Percentiles rank a stretch among this genome's conserved stretches.
phyloP scores from a whole-genome alignment of 768 basidiomycete species.

The Pleurotus tuber-regium region DNA sequence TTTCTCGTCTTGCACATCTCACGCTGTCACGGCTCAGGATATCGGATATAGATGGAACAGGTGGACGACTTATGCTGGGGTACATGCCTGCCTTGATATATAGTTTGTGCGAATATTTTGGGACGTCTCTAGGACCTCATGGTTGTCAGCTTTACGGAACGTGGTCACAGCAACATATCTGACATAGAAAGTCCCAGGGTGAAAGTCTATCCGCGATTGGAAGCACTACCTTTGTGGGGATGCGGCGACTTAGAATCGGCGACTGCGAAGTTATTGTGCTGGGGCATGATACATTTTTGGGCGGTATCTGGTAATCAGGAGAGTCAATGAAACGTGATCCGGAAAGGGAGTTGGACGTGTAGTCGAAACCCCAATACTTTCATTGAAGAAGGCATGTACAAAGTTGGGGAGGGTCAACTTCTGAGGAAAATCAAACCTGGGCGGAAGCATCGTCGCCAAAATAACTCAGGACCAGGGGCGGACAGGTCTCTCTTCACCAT shows the following conservation, averaged over 20 bases:
- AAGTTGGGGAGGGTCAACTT: background rate
- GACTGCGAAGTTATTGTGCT: constrained; percentile 35
- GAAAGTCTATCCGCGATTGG: constrained; percentile 48
- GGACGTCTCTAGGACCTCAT: too few relatives aligned
- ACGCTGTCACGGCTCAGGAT: constrained; percentile 47
- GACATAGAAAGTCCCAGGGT: constrained; percentile 29
- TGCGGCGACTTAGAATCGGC: constrained; percentile 42
- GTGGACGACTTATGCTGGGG: background rate
- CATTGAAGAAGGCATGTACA: too few relatives aligned
- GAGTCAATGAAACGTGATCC: too few relatives aligned
- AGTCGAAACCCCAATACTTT: too few relatives aligned
- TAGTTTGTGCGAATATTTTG: too few relatives aligned
- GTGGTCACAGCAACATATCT: constrained; percentile 8
- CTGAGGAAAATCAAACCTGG: constrained; percentile 36
- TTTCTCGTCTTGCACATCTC: constrained; percentile 47
- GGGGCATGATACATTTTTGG: constrained; percentile 29
- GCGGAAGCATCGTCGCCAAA: constrained; percentile 26
- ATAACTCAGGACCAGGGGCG: constrained; percentile 8
- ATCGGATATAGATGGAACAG: constrained; percentile 30
- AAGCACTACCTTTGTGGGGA: constrained; percentile 50
- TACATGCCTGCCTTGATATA: background rate
- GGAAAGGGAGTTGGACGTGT: too few relatives aligned
- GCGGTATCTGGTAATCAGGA: too few relatives aligned
- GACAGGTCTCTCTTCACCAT: constrained; percentile 6
- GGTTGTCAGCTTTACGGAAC: constrained; percentile 21